Evolutionary conservation across 2,329 filamentous ascomycete species (phyloP).

Genomic region (Hymenoscyphus fraxineus): DNA sequence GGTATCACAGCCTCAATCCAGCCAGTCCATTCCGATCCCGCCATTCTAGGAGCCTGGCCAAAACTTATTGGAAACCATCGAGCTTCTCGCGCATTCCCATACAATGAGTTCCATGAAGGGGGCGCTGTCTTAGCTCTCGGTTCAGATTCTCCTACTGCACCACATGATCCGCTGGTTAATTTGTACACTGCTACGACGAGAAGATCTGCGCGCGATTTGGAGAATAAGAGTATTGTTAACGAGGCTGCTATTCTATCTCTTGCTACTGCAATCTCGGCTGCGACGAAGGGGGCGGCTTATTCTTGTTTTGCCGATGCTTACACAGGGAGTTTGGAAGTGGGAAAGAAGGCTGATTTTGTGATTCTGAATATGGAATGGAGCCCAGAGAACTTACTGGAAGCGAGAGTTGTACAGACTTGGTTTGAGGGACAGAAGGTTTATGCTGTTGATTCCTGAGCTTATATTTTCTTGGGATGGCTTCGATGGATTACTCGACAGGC

Average conservation of each 20-base stretch:
- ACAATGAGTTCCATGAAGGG: conserved; percentile 20
- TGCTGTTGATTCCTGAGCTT: not conserved
- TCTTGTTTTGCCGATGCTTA: conserved; percentile 54
- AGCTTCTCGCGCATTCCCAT: not conserved
- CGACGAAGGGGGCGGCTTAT: conserved; percentile 53
- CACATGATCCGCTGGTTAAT: conserved; percentile 51
- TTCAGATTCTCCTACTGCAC: conserved; percentile 57
- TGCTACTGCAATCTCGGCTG: conserved; percentile 49
- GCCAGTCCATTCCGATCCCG: conserved; percentile 57
- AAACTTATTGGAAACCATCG: not conserved
- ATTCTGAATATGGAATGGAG: conserved; percentile 50
- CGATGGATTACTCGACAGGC: no score
- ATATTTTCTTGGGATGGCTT: no score
- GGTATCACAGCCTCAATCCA: conserved; percentile 60
- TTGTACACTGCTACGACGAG: conserved; percentile 58
- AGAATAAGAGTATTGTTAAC: conserved; percentile 27
- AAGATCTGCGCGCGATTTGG: conserved; percentile 49
- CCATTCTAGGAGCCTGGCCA: conserved; percentile 49
- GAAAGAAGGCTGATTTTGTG: conserved; percentile 54
- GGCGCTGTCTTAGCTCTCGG: conserved; percentile 55
- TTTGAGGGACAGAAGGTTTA: not conserved
- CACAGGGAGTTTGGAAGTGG: conserved; percentile 47
- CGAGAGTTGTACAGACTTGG: not conserved
- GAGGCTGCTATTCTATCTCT: not conserved
- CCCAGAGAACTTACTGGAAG: not conserved